Evolutionary conservation across 139 green algal genomes (phyloP).

Genomic region (Limnomonas spitsbergensis): DNA sequence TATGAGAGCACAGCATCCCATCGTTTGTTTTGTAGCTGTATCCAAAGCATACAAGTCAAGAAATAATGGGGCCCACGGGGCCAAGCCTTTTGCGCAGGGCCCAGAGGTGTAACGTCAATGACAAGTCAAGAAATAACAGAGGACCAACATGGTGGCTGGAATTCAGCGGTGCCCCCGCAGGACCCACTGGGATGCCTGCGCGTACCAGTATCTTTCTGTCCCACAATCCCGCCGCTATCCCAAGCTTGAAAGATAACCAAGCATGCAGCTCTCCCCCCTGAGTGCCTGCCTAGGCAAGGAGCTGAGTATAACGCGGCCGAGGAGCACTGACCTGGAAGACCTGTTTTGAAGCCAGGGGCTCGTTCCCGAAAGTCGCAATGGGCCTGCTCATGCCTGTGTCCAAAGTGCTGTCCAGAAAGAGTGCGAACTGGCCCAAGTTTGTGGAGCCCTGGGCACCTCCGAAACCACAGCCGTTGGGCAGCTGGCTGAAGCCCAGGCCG

Average conservation of each 20-base stretch:
- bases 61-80: not conserved
- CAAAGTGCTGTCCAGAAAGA: slow-evolving; percentile 54
- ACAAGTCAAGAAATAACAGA: not conserved
- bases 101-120: too few species aligned
- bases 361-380: slow-evolving; percentile 44
- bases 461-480: slow-evolving; percentile 52
- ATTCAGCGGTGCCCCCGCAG: too few species aligned
- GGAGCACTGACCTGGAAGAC: slow-evolving; percentile 37
- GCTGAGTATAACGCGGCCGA: not conserved
- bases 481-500: slow-evolving; percentile 51
- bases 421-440: slow-evolving; percentile 36
- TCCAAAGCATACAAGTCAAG: not conserved
- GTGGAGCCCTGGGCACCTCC: slow-evolving; percentile 24
- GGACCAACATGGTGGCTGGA: not conserved
- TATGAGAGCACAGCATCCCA: not conserved
- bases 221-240: not conserved
- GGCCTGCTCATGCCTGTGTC: slow-evolving; percentile 52
- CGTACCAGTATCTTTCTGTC: too few species aligned
- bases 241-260: not conserved
- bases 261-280: not conserved
- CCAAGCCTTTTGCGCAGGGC: too few species aligned
- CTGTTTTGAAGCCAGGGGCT: slow-evolving; percentile 27
- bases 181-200: too few species aligned
- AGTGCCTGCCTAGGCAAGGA: not conserved
- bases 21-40: too few species aligned